Evolutionary conservation across 1,284 basidiomycete species (phyloP).

Genomic region (Irpex sp.): DNA sequence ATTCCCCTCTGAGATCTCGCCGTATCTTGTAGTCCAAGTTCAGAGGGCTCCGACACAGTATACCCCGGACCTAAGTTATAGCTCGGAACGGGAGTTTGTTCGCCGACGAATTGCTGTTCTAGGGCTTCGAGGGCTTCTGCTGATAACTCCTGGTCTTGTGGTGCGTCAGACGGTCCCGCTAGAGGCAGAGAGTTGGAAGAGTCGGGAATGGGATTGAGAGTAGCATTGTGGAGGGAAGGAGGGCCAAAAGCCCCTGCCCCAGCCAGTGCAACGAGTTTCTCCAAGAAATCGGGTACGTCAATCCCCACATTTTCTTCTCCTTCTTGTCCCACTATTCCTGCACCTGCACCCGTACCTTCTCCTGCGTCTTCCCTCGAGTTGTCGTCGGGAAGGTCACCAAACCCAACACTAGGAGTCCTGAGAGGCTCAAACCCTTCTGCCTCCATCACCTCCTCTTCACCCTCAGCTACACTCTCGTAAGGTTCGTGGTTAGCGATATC

Average conservation of each 20-base stretch:
- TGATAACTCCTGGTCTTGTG: not conserved
- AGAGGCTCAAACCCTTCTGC: constrained; percentile 16
- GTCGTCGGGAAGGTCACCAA: constrained; percentile 16
- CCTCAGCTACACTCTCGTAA: not conserved
- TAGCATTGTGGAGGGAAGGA: too few relatives aligned
- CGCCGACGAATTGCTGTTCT: not conserved
- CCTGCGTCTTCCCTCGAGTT: too few relatives aligned
- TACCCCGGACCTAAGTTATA: not conserved
- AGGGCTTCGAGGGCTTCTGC: not conserved
- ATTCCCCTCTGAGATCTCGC: not conserved
- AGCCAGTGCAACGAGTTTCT: not conserved
- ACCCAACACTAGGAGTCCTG: constrained; percentile 10
- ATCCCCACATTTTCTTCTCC: not conserved
- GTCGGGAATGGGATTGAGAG: too few relatives aligned
- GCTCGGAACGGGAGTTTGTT: not conserved
- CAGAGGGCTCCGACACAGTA: not conserved
- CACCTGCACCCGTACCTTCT: not conserved
- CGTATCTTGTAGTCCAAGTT: not conserved
- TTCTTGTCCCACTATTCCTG: too few relatives aligned
- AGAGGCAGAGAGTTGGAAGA: too few relatives aligned
- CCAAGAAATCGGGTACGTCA: not conserved
- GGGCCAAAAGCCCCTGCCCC: too few relatives aligned
- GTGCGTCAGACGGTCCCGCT: too few relatives aligned
- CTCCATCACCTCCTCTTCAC: not conserved
- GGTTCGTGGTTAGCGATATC: not conserved